Base-by-base conservation (phyloP, 768 basidiomycete genomes). In the Termitomyces sp. region DNA sequence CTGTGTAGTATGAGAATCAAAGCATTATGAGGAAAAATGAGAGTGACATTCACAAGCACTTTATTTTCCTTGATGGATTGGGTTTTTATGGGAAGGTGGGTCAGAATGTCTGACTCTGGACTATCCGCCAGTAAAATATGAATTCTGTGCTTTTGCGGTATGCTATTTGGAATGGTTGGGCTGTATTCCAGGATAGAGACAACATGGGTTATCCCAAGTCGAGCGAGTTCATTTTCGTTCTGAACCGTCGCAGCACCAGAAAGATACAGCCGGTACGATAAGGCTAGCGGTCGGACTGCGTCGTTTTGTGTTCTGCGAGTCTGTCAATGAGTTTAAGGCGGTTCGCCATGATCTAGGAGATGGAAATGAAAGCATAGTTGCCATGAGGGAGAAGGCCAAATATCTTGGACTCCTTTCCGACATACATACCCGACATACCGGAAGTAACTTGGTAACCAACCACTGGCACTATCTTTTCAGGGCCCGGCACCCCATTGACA, bases 131-230 rank as follows among this genome's bases (percentile, higher is more conserved):
- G 58, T 27, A 60, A 52, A 36, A 92, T 74, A 58, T 84, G 85
- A 56, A 91, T 66, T 53, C 60, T 71, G 41, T 65, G 65, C 20
- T 71, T 63, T n/a, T 56, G 70, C 20, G 69, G 67, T 52, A 88
- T 75, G 41, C 70, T 61, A 16, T 70, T 68, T 6, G 81, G 81
- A 54, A 83, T 68, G 11, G 62, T 65, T 9, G 80, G 79, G 18
- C 70, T 69, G 33, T 69, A 59, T 53, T 90, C 86, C 43, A 90
- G 57, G 31, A 85, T 77, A 23, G 84, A 86, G 25, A 91, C 68
- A 56, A 91, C 72, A 69, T 91, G 90, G 0, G 89, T 91, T 59
- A 90, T 81, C 12, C 86, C 85, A 6, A 89, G 77, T 20, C 68
- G 69, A 11, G 60, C 54, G n/a, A 89, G 71, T 53, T 76, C 74